Conservation (phyloP, 176 grass and related monocot species). For the Eleusine indica region DNA sequence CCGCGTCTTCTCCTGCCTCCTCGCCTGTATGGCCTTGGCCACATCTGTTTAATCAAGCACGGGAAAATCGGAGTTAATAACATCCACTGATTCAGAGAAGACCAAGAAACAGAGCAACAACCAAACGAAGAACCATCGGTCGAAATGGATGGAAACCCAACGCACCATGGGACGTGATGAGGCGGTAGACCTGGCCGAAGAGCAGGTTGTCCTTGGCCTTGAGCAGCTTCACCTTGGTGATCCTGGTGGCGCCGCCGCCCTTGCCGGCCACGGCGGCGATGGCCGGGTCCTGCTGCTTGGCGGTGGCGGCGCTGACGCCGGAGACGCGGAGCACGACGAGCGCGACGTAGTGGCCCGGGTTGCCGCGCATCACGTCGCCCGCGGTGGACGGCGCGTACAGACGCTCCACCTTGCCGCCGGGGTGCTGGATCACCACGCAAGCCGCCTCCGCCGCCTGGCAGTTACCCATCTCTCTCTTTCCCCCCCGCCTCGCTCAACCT, state of each 20-base stretch:
- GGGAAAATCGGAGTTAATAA: not conserved
- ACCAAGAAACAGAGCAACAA: constrained; percentile 5
- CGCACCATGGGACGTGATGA: constrained; percentile 87
- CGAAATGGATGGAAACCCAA: not conserved
- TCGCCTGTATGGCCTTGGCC: constrained; percentile 61
- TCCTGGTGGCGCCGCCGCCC: not conserved
- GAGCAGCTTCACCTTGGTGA: constrained; percentile 90
- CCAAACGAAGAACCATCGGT: not conserved
- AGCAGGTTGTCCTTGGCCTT: constrained; percentile 71
- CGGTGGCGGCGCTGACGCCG: not conserved
- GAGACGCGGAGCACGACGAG: constrained; percentile 53
- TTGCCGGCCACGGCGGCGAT: not conserved
- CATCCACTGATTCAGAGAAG: not conserved
- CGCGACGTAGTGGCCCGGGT: constrained; percentile 82
- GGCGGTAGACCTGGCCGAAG: constrained; percentile 86
- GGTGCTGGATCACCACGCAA: constrained; percentile 75
- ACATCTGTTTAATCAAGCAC: constrained; percentile 41
- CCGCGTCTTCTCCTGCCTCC: constrained; percentile 58
- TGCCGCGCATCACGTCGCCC: constrained; percentile 62
- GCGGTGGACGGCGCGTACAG: constrained; percentile 58
- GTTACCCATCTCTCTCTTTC: constrained; percentile 55
- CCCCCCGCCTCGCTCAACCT: no score
- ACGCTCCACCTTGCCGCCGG: constrained; percentile 67
- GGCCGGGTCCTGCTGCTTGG: not conserved
- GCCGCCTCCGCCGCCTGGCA: constrained; percentile 78